phyloP scores from a whole-genome alignment of 2,329 filamentous ascomycete genomes.

The Hypoxylon sp. region DNA sequence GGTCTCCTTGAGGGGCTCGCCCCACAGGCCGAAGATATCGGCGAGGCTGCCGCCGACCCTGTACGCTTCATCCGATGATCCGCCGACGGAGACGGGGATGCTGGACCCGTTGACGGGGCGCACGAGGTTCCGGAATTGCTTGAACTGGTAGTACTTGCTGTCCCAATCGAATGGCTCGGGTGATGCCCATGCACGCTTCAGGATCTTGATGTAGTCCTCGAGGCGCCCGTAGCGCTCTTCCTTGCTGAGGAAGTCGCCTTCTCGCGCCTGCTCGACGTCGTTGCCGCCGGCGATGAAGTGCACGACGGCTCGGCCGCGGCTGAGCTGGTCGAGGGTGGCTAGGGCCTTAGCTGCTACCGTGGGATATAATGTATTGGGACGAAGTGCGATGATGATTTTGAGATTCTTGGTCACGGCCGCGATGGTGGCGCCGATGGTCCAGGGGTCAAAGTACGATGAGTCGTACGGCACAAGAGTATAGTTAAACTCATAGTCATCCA shows the following conservation, averaged over 20 bases:
- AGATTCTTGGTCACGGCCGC: constrained; percentile 70
- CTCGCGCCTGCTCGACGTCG: constrained; percentile 71
- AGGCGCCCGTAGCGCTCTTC: constrained; percentile 70
- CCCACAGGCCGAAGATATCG: constrained; percentile 76
- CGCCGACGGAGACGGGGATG: constrained; percentile 72
- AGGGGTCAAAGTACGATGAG: constrained; percentile 69
- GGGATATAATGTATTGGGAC: constrained; percentile 73
- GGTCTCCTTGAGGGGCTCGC: constrained; percentile 74
- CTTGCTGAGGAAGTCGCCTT: constrained; percentile 73
- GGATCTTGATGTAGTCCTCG: constrained; percentile 74
- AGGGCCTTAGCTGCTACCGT: constrained; percentile 74
- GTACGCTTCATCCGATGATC: constrained; percentile 72
- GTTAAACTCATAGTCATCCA: constrained; percentile 74
- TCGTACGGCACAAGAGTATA: constrained; percentile 74
- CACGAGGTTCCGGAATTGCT: constrained; percentile 69
- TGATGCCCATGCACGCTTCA: constrained; percentile 71
- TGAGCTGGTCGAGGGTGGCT: constrained; percentile 73
- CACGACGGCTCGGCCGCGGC: constrained; percentile 70
- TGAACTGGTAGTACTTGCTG: constrained; percentile 72
- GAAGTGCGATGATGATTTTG: constrained; percentile 73
- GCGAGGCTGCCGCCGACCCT: constrained; percentile 70
- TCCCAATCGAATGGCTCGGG: constrained; percentile 73
- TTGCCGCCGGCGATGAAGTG: constrained; percentile 75
- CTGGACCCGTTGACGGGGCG: constrained; percentile 64
- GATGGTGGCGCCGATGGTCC: constrained; percentile 72